A percentile compares a stretch with the other conserved stretches of the same genome.
Evolutionary conservation across 768 basidiomycete species (phyloP).

Genomic region (Hygrophorus russula): DNA sequence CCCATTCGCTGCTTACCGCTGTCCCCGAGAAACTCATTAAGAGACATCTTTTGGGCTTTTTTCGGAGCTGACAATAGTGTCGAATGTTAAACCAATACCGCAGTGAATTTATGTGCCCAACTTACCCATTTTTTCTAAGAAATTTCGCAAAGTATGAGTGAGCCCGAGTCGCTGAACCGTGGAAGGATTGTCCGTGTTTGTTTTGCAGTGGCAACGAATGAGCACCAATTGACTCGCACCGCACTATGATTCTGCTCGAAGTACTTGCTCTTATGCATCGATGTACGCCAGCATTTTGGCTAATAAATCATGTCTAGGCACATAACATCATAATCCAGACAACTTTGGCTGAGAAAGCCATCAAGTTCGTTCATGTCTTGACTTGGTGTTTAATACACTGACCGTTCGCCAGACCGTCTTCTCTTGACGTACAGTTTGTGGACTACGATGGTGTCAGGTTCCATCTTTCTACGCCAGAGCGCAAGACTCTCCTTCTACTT

Average conservation of each 20-base stretch:
- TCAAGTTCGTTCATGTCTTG: conserved; percentile 42
- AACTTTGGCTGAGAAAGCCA: conserved; percentile 76
- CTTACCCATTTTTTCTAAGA: conserved; percentile 1
- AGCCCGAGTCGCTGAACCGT: not conserved
- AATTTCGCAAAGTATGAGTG: not conserved
- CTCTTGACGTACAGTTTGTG: conserved; percentile 91
- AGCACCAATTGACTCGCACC: not conserved
- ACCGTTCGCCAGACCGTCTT: conserved; percentile 69
- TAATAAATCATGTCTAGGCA: conserved; percentile 35
- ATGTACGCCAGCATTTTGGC: not conserved
- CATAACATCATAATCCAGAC: conserved; percentile 91
- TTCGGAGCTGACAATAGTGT: conserved; percentile 57
- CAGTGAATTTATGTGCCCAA: not conserved
- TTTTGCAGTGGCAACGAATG: not conserved
- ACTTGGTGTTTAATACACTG: conserved; percentile 9
- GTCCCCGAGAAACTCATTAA: conserved; percentile 90
- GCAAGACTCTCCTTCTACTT: conserved; percentile 70
- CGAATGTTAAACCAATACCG: not conserved
- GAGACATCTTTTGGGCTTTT: conserved; percentile 86
- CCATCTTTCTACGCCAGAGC: conserved; percentile 79
- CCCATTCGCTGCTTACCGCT: conserved; percentile 41
- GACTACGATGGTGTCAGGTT: conserved; percentile 97
- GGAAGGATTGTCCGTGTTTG: not conserved
- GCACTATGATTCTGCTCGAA: conserved; percentile 78
- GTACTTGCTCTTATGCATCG: conserved; percentile 24